A percentile compares a stretch with the other conserved stretches of the same genome.
Conservation (phyloP, 176 grass and related monocot genomes). For the Bolboschoenus planiculmis region DNA sequence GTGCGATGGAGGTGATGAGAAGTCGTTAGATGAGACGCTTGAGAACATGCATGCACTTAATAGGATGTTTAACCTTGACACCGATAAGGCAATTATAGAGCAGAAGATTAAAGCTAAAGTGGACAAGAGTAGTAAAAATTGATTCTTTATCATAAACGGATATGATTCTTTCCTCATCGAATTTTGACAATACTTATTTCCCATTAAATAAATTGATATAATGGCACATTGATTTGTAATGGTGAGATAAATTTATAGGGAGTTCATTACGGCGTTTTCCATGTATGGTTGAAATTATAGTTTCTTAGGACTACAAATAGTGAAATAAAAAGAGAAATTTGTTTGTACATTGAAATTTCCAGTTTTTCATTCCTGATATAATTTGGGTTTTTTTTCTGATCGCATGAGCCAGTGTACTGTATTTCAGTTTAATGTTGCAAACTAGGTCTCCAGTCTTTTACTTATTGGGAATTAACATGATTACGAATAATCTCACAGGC, state of each 20-base stretch:
- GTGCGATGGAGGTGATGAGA: conserved; percentile 63
- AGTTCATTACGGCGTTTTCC: background rate
- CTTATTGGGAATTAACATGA: background rate
- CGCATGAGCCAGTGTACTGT: background rate
- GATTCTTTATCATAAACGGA: background rate
- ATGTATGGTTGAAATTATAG: background rate
- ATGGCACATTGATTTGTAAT: background rate
- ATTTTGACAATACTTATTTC: background rate
- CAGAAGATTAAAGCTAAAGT: conserved; percentile 93
- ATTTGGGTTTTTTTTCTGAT: background rate
- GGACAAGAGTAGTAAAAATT: conserved; percentile 41
- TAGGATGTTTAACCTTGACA: conserved; percentile 78
- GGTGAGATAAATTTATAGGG: background rate
- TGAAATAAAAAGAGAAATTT: background rate
- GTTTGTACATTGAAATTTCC: background rate
- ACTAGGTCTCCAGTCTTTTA: background rate
- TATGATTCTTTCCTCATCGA: conserved; percentile 15
- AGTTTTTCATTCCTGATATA: background rate
- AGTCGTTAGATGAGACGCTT: conserved; percentile 63
- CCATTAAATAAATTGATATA: background rate
- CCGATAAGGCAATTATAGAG: conserved; percentile 62
- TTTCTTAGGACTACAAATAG: background rate
- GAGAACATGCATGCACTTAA: conserved; percentile 91
- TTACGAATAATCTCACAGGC: background rate
- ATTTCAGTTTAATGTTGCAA: background rate